Evolutionary conservation across 176 grass and related monocot species (phyloP), one percentile per base, ranked within the genome.

Genomic region (Bolboschoenus planiculmis): DNA sequence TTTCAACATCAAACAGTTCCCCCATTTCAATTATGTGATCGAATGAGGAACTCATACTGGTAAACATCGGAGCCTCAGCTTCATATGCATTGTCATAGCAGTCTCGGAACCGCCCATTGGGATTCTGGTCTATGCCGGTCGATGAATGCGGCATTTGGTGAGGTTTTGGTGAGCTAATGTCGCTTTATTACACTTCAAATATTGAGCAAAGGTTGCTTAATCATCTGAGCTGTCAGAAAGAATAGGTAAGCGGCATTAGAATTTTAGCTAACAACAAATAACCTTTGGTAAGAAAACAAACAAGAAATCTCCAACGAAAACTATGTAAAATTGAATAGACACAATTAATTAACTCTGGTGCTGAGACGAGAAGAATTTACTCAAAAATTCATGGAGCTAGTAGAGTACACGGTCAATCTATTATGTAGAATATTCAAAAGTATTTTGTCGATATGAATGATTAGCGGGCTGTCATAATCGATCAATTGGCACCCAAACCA

Each of bases 51-150:
- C 2, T 76, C 9, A n/a, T 11, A 30, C 72, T 51, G 44, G 72
- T 76, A 51, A 76, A 51, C 8, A 76, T 76, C 10, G 72, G 72
- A 31, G 72, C 72, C 23, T 76, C 72, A 16, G 44, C 72, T 76
- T 76, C 72, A 29, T 30, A 51, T 48, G 5, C 44, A 48, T 76
- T 26, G 5, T 31, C 44, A 18, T 51, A 53, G 44, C 18, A 11
- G 4, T 76, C 44, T 51, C 10, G 43, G 72, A 31, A 53, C 43
- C 26, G 72, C 14, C 10, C 72, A 76, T 51, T 31, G n/a, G 43
- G 26, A 33, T 51, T 30, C 6, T 1, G 5, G 23, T 76, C 5
- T 10, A 31, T 51, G 44, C 44, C 6, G 2, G 72, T 33, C 4
- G 14, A 76, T 51, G 72, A 76, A 76, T 76, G 42, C 2, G 44